Base-by-base conservation (phyloP, 805 yeast genomes). In the Teunomyces panamensis region DNA sequence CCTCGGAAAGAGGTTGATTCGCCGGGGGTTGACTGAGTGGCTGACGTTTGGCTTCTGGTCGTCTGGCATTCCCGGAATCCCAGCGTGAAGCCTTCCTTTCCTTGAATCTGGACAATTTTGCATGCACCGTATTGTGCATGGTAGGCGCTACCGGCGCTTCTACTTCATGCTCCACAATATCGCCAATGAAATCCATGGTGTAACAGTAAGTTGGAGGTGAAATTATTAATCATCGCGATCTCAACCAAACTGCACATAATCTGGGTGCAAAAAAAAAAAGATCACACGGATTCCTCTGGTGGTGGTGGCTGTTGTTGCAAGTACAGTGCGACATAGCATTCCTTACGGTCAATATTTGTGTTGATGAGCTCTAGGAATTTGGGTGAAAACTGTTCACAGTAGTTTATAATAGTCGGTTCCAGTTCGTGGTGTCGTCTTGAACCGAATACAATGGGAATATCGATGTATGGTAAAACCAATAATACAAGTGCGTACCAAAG, bases 131-230 rank as follows among this genome's bases (percentile, higher is more conserved):
- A 2, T 56, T 41, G 6, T 57, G 52, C 1, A 55, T 54, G 13
- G 56, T 61, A 2, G 74, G 74, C 1, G 68, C 60, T n/a, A 56
- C 57, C 1, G 77, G 73, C 6, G 63, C 60, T 6, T 54, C 60
- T 0, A 67, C 64, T 43, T 81, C 81, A 48, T 74, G 83, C 56
- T 87, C 94, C 7, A 85, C 81, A 28, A 87, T 85, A 53, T 87
- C 92, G 8, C 88, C 87, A 26, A 86, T 65, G 49, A 84, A 71
- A 62, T 84, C 85, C 91, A 85, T 85, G 26, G 32, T 41, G 35
- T 33, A 16, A 13, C 20, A 10, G 10, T 11, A 5, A 34, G 20
- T 30, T 13, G 10, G 17, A 26, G 14, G 9, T 32, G 29, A 34
- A 39, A 42, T 42, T 42, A 42, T 33, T 42, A 42, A 42, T 29